Percentiles rank a stretch among this genome's conserved stretches.
Conservation (phyloP, 768 basidiomycete genomes). For the Clavaria fumosa region DNA sequence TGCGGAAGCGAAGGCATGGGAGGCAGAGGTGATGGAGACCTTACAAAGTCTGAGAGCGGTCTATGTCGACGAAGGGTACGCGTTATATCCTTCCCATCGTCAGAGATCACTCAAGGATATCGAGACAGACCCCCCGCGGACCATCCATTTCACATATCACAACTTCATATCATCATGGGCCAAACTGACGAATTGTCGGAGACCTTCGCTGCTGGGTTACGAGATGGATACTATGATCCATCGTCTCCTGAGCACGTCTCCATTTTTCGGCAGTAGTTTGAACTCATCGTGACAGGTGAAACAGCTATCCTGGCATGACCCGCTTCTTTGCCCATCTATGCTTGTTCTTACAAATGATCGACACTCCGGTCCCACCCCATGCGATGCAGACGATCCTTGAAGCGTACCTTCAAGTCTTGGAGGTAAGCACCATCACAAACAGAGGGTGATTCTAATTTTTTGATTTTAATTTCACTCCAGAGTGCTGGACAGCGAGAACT, state of each 20-base stretch:
- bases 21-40: constrained; percentile 45
- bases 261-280: constrained; percentile 1
- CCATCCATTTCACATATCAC: constrained; percentile 71
- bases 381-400: constrained; percentile 75
- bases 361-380: constrained; percentile 51
- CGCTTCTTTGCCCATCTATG: constrained; percentile 93
- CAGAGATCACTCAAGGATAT: constrained; percentile 1
- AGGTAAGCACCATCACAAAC: constrained; percentile 28
- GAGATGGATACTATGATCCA: constrained; percentile 31
- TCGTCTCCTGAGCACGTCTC: constrained; percentile 40
- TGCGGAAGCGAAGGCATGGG: constrained; percentile 27
- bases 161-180: constrained; percentile 63
- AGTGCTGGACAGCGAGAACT: constrained; percentile 66
- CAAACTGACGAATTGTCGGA: constrained; percentile 53
- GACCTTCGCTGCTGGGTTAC: constrained; percentile 45
- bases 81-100: not conserved
- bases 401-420: constrained; percentile 76
- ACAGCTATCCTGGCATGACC: constrained; percentile 53
- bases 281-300: constrained; percentile 3
- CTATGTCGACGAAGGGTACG: constrained; percentile 47
- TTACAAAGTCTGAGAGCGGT: constrained; percentile 44
- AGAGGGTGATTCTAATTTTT: not conserved
- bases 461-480: too few species aligned
- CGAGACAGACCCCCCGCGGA: constrained; percentile 41
- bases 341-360: constrained; percentile 75